Percentiles rank a stretch among this genome's conserved stretches.
Conservation (phyloP, 768 basidiomycete genomes). For the Lactifluus hygrophoroides region DNA sequence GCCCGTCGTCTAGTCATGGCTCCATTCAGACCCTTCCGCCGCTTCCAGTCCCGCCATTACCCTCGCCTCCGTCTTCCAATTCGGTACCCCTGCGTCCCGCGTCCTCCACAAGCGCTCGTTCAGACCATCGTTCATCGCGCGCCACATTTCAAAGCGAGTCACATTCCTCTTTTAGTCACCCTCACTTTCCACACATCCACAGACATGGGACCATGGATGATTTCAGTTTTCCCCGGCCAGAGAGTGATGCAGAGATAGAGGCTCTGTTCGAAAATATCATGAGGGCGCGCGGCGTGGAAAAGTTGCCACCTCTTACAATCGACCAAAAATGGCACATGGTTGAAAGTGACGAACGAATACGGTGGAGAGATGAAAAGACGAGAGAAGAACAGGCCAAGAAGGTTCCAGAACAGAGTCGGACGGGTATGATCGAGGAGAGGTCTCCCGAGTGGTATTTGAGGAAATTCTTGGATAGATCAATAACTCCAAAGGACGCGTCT, state of each 20-base stretch:
- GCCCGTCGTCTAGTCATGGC: conserved; percentile 45
- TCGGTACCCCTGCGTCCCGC: conserved; percentile 25
- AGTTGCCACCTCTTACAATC: conserved; percentile 50
- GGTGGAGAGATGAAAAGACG: conserved; percentile 66
- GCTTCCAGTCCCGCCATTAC: conserved; percentile 23
- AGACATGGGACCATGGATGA: conserved; percentile 40
- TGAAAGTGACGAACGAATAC: conserved; percentile 68
- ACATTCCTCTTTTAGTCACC: conserved; percentile 47
- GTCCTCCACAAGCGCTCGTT: conserved; percentile 35
- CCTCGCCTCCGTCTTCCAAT: conserved; percentile 14
- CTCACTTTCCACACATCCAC: conserved; percentile 28
- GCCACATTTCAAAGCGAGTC: conserved; percentile 51
- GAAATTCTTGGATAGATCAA: conserved; percentile 80
- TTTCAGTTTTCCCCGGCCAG: conserved; percentile 72
- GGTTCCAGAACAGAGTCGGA: conserved; percentile 50
- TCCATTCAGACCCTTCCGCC: conserved; percentile 39
- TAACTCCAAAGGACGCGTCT: conserved; percentile 72
- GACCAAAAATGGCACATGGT: conserved; percentile 94
- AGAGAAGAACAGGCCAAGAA: conserved; percentile 54
- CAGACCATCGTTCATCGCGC: conserved; percentile 55
- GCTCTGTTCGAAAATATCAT: conserved; percentile 70
- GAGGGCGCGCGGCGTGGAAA: conserved; percentile 56
- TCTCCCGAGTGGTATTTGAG: conserved; percentile 91
- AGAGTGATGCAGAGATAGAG: conserved; percentile 70
- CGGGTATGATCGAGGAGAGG: conserved; percentile 47